Evolutionary conservation across 78 protist species (phyloP), one percentile per base, ranked within the genome.

Genomic region (Guillardia theta): DNA sequence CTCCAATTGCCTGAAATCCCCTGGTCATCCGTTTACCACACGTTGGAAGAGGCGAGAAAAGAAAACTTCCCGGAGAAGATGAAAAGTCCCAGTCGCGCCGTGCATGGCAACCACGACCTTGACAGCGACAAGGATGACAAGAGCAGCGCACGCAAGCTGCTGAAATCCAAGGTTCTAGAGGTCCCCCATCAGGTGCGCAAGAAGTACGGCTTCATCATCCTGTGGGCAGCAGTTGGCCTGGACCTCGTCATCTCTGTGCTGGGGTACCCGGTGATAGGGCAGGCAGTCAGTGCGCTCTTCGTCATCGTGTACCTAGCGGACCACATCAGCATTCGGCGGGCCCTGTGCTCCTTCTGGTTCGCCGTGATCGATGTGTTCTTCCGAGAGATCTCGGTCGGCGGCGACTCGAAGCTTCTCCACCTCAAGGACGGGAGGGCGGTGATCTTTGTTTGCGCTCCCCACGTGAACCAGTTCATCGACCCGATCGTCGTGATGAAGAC

Each of bases 371-470:
- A 78, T 30, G 6, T 43, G 6, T 78, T 27, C 48, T 78, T 78
- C 90, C 90, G 90, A 19, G 90, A 78, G 33, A 78, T 78, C 33
- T 78, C 90, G 21, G 90, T 78, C 43, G 90, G 90, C 48, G 90
- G 90, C 4, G 50, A 37, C 43, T 8, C 18, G 43, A 78, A 78
- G 48, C 45, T 78, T 36, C 18, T 24, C 10, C 83, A 36, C 10
- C 33, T 70, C 41, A 70, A 70, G 45, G 83, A 70, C 41, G 83
- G 83, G 41, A 36, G 83, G 24, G 90, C 50, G 24, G 90, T 78
- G 33, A 78, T 78, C 48, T 78, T 78, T 30, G 90, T n/a, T 1
- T 6, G 10, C 1, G 90, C 90, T 10, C 90, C 90, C 43, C 90
- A 78, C 48, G 50, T 78, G 33, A 78, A 78, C 33, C 90, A 78